Evolutionary conservation across 2,329 filamentous ascomycete genomes (phyloP), one percentile per base, ranked within the genome.

Genomic region (Gremmenia infestans): DNA sequence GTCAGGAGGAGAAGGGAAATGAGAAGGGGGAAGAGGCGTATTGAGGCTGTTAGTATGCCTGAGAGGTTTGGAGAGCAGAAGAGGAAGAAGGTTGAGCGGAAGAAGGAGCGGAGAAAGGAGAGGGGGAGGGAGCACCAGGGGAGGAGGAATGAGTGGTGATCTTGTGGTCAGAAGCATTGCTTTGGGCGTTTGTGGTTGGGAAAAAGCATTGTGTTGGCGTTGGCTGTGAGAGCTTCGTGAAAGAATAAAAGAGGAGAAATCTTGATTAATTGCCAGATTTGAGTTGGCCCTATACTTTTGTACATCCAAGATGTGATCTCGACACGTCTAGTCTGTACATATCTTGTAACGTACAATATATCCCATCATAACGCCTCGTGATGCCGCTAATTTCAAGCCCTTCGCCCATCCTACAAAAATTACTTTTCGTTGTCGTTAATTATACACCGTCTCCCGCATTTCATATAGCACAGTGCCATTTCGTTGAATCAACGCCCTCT

Each of bases 21-120:
- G 66, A 78, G 95, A 61, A 83, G 87, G 53, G 83, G 80, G 61
- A 99, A 99, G 81, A 82, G 94, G 67, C 89, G 90, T 73, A 89
- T 97, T 61, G 92, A 95, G 70, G 89, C 89, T 11, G 85, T 99
- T 23, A 81, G 81, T 50, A 83, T 88, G 67, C 94, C 94, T 1
- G 93, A 94, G 74, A 87, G 80, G 69, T 85, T 85, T 65, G 89
- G 86, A 28, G 78, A 81, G 67, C 85, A 88, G 65, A 97, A 97
- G 83, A 85, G 82, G 70, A 89, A 87, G 76, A 91, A 87, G 77
- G 81, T 88, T 60, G 90, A 94, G 70, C 85, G 86, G 76, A 94
- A 94, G 78, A 91, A 86, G 75, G 87, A 87, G 65, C 84, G 86
- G 72, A 85, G 86, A 71, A 96, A 91, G 80, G 88, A 87, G 72